These are phyloP conservation scores for Aspergillus ruber DNA, from an alignment of 2,329 filamentous ascomycete species.

Conservation along the genomic window DNA sequence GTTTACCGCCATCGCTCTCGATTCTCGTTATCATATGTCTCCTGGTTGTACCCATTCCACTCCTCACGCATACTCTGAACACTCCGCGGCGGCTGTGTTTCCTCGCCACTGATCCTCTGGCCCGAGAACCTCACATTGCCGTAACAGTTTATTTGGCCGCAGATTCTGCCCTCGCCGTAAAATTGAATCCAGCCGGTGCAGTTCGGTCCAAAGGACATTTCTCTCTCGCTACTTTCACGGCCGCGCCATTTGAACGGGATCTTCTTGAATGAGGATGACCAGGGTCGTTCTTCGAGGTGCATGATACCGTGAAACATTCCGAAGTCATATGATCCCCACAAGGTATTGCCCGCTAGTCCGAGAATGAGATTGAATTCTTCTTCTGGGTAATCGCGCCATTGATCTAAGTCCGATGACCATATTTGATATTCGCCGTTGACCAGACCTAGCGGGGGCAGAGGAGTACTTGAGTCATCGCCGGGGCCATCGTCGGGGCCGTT, in stretches of 20 bases:
- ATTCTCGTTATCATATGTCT: background rate
- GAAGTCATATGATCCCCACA: conserved; percentile 17
- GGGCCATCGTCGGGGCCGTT: background rate
- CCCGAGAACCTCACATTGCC: conserved; percentile 2
- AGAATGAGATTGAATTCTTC: conserved; percentile 2
- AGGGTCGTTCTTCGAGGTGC: conserved; percentile 7
- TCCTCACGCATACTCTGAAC: conserved; percentile 1
- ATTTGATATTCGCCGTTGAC: conserved; percentile 3
- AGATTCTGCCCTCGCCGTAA: conserved; percentile 9
- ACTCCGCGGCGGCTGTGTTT: conserved; percentile 1
- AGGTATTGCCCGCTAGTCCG: conserved; percentile 1
- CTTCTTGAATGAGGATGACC: background rate
- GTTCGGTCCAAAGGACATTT: conserved; percentile 10
- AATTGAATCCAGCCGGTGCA: conserved; percentile 7
- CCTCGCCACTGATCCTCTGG: conserved; percentile 1
- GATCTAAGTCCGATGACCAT: background rate
- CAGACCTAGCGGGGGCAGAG: background rate
- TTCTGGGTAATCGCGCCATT: background rate
- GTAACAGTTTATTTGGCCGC: conserved; percentile 7
- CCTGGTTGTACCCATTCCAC: conserved; percentile 4
- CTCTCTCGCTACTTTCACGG: conserved; percentile 10
- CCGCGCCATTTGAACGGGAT: conserved; percentile 12
- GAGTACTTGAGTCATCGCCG: background rate
- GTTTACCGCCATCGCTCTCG: background rate
- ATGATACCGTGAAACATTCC: conserved; percentile 11